A percentile compares a stretch with the other conserved stretches of the same genome.
Conservation (phyloP, 1,284 basidiomycete genomes). For the Hypsizygus ulmarius region DNA sequence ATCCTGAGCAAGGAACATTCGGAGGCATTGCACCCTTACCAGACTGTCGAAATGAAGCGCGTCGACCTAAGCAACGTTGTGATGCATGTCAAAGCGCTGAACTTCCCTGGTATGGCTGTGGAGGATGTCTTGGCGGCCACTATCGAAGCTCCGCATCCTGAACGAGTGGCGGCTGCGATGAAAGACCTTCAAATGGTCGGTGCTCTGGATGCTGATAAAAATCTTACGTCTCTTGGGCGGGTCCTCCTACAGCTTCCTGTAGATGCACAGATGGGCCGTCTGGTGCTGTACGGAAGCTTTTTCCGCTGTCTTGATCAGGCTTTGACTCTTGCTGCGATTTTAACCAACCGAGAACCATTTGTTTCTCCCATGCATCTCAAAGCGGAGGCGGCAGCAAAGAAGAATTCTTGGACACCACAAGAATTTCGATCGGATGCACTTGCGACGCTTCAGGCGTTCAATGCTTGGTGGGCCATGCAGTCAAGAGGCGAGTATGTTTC, state of each 20-base stretch:
- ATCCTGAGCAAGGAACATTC: constrained; percentile 72
- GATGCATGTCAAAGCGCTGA: constrained; percentile 97
- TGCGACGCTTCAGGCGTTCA: constrained; percentile 80
- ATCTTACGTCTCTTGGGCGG: constrained; percentile 84
- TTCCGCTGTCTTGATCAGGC: constrained; percentile 93
- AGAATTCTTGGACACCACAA: constrained; percentile 78
- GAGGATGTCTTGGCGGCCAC: constrained; percentile 84
- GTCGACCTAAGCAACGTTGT: constrained; percentile 90
- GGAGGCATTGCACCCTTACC: constrained; percentile 71
- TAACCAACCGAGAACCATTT: constrained; percentile 92
- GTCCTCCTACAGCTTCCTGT: constrained; percentile 90
- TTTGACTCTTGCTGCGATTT: constrained; percentile 85
- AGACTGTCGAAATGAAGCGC: constrained; percentile 95
- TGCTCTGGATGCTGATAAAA: constrained; percentile 77
- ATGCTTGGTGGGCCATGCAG: constrained; percentile 78
- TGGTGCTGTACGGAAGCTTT: constrained; percentile 90
- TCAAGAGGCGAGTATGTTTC: constrained; percentile 56
- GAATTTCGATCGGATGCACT: constrained; percentile 87
- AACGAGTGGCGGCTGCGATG: constrained; percentile 82
- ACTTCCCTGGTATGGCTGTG: constrained; percentile 85
- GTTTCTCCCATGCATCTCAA: constrained; percentile 76
- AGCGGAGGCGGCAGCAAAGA: constrained; percentile 62
- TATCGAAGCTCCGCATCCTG: constrained; percentile 87
- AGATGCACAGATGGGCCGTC: constrained; percentile 86
- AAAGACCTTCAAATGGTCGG: constrained; percentile 83